Evolutionary conservation across 306 rosid genomes (phyloP).

Genomic region (Prinsepia uniflora): DNA sequence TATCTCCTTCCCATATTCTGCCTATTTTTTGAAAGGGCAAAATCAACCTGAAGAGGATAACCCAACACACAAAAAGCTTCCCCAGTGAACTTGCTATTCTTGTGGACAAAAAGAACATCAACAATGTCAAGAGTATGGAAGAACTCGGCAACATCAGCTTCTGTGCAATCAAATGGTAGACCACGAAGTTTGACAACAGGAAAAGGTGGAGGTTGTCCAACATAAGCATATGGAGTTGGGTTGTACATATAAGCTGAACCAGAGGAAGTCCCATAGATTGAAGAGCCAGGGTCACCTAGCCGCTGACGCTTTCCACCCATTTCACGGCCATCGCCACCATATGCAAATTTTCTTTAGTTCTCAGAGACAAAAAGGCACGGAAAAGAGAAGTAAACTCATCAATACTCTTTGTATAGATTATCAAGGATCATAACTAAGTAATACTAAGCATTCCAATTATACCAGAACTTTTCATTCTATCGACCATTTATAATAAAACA

Average conservation of each 20-base stretch:
- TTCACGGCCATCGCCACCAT: constrained; percentile 86
- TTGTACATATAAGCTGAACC: constrained; percentile 74
- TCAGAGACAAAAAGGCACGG: constrained; percentile 22
- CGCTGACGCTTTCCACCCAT: constrained; percentile 94
- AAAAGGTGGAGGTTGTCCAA: constrained; percentile 74
- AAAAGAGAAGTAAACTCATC: constrained; percentile 18
- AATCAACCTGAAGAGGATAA: constrained; percentile 91
- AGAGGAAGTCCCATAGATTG: constrained; percentile 72
- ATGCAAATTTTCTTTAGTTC: constrained; percentile 46
- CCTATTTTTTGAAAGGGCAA: constrained; percentile 82
- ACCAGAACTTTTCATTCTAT: neutral
- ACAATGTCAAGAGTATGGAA: constrained; percentile 87
- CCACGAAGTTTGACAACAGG: constrained; percentile 90
- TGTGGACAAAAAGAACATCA: constrained; percentile 85
- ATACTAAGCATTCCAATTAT: neutral
- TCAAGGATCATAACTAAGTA: neutral
- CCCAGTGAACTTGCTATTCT: constrained; percentile 74
- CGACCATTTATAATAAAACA: neutral
- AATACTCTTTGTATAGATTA: constrained; percentile 7
- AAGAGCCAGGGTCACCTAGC: constrained; percentile 67
- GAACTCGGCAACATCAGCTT: constrained; percentile 89
- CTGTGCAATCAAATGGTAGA: constrained; percentile 86
- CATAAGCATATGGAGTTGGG: constrained; percentile 75
- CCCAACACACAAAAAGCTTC: constrained; percentile 91
- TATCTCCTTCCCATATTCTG: constrained; percentile 91